Percentiles rank a stretch among this genome's conserved stretches.
These are phyloP conservation scores for Petunia secreta DNA, from an alignment of 257 asterid genomes.

Conservation along the genomic window DNA sequence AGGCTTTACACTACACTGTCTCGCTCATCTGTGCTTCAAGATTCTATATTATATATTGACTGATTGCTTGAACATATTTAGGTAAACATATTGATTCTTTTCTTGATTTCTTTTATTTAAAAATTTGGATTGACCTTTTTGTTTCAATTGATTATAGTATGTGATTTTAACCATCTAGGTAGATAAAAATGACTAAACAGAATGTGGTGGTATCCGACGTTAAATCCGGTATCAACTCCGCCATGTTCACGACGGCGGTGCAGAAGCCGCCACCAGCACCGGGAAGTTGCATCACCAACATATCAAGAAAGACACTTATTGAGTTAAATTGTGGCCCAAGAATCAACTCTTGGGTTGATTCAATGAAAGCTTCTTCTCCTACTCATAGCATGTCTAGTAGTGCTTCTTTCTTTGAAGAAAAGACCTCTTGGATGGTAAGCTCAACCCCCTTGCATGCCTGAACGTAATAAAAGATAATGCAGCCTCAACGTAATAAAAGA, in stretches of 20 bases:
- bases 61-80: no score
- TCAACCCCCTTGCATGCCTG: no score
- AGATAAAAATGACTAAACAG: constrained; percentile 47
- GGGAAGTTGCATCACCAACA: constrained; percentile 60
- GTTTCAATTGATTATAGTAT: neutral
- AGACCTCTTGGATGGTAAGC: constrained; percentile 62
- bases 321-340: constrained; percentile 55
- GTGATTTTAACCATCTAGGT: neutral
- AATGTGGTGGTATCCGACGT: constrained; percentile 61
- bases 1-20: neutral
- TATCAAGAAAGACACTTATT: constrained; percentile 59
- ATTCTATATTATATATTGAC: neutral
- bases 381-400: constrained; percentile 51
- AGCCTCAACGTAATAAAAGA: no score
- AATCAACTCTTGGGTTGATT: constrained; percentile 73
- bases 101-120: neutral
- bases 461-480: no score
- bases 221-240: constrained; percentile 40
- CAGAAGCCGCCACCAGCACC: constrained; percentile 71
- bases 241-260: constrained; percentile 43
- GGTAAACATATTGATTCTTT: neutral
- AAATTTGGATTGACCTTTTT: neutral
- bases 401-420: constrained; percentile 44
- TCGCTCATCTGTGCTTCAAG: neutral
- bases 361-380: constrained; percentile 92